Evolutionary conservation across 139 green algal genomes (phyloP), one percentile per base, ranked within the genome.

Genomic region (Volvox africanus): DNA sequence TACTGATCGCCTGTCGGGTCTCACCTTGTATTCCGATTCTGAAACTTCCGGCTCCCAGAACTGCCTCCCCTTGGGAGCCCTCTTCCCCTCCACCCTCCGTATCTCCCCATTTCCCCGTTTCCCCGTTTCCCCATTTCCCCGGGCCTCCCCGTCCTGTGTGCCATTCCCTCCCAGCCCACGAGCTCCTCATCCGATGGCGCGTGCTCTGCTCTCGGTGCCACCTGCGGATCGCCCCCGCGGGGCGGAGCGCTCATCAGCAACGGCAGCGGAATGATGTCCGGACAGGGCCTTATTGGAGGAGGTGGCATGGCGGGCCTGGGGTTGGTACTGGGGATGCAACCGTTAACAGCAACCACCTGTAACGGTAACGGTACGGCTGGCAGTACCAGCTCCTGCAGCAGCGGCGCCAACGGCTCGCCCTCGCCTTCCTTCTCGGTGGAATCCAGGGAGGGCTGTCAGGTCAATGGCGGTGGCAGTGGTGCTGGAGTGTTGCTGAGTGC

Each of bases 381-480:
- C 83, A 71, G 69, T 71, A 71, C 36, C 85, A 88, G 85, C 85
- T 67, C 19, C 5, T 67, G 62, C 69, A 82, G 82, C 69, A 82
- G 33, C n/a, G 85, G 69, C 24, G 36, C 67, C 69, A 89, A 82
- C 36, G 36, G 85, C n/a, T 71, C 85, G 35, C 83, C 68, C 19
- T 88, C 85, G 32, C 85, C 83, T 1, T 68, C 83, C 13, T 73
- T 33, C 33, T 81, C 68, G 12, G 83, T 67, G 11, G 69, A n/a
- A 9, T 89, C 85, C 37, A 82, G 55, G 69, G 85, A 89, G 21
- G 83, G 67, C 36, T 11, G 36, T 55, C 44, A 55, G 44, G 44
- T 55, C 67, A 26, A 28, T 61, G 61, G 61, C 30, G 65, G 81
- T 61, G 61, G 61, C 80, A 73, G 11, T 73, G 65, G 21, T 24